These are phyloP conservation scores for Aphanomyces cochlioides DNA, from an alignment of 352 stramenopile species.

Conservation along the genomic window DNA sequence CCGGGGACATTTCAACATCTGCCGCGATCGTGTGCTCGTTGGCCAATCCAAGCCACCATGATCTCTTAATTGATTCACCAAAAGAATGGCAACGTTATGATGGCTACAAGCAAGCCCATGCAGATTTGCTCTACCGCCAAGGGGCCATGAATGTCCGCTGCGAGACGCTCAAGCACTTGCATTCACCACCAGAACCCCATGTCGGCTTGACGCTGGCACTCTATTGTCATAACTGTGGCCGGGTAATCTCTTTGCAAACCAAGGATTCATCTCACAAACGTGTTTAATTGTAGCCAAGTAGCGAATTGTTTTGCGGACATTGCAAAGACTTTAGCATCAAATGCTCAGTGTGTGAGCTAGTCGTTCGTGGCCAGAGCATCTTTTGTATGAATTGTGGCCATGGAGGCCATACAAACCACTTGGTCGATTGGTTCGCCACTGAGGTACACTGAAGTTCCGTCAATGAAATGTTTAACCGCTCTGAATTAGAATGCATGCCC, in stretches of 20 bases:
- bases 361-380: slow-evolving; percentile 80
- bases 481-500: slow-evolving; percentile 48
- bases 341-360: slow-evolving; percentile 78
- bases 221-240: slow-evolving; percentile 59
- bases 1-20: slow-evolving; percentile 65
- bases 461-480: no score
- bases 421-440: slow-evolving; percentile 72
- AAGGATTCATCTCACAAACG: background rate
- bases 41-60: slow-evolving; percentile 16
- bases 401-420: slow-evolving; percentile 63
- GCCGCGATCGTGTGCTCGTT: slow-evolving; percentile 77
- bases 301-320: slow-evolving; percentile 50
- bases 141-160: slow-evolving; percentile 64
- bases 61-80: slow-evolving; percentile 48
- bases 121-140: slow-evolving; percentile 76
- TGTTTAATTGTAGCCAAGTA: slow-evolving; percentile 40
- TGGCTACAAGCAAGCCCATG: slow-evolving; percentile 77
- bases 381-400: slow-evolving; percentile 84
- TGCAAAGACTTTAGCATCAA: slow-evolving; percentile 75
- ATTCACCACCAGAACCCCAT: slow-evolving; percentile 35
- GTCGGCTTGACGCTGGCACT: slow-evolving; percentile 59
- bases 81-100: slow-evolving; percentile 66
- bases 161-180: slow-evolving; percentile 67
- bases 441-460: slow-evolving; percentile 32
- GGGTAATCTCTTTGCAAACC: slow-evolving; percentile 37